These are phyloP conservation scores for Daldinia childiae DNA, from an alignment of 495 filamentous ascomycete genomes.

Conservation along the genomic window DNA sequence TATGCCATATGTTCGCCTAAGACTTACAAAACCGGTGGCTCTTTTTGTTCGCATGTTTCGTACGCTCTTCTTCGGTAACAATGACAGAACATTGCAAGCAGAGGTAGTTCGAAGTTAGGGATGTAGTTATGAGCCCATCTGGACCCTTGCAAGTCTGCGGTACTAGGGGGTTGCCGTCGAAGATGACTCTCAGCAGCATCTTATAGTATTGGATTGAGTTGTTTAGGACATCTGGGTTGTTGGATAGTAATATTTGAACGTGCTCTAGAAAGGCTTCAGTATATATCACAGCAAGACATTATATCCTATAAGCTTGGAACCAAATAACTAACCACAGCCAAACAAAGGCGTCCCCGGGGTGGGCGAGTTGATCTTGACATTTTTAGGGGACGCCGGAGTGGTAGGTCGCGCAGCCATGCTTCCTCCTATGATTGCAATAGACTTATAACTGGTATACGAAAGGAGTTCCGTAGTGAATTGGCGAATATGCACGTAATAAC, in stretches of 20 bases:
- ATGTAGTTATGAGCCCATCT: conserved; percentile 56
- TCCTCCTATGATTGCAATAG: conserved; percentile 1
- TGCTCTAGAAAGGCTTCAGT: conserved; percentile 58
- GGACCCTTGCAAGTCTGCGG: conserved; percentile 60
- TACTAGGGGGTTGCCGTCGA: conserved; percentile 58
- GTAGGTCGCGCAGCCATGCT: conserved; percentile 56
- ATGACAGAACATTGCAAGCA: conserved; percentile 75
- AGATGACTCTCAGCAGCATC: conserved; percentile 60
- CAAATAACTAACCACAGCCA: conserved; percentile 60
- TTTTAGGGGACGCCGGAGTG: conserved; percentile 64
- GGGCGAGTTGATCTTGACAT: conserved; percentile 60
- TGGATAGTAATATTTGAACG: conserved; percentile 60
- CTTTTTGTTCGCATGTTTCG: conserved; percentile 66
- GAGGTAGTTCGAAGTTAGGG: conserved; percentile 69
- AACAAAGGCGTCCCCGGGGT: conserved; percentile 61
- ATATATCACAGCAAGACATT: neutral
- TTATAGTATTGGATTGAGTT: conserved; percentile 64
- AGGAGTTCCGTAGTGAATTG: neutral
- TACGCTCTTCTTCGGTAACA: conserved; percentile 63
- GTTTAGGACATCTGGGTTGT: conserved; percentile 58
- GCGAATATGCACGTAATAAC: conserved; percentile 10
- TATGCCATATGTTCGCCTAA: conserved; percentile 6
- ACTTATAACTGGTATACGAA: conserved; percentile 5
- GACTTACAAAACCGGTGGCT: conserved; percentile 72
- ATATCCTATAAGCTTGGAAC: neutral